A percentile compares a stretch with the other conserved stretches of the same genome.
Conservation (phyloP, 371 early-diverging fungal genomes). For the Mortierella sp. region DNA sequence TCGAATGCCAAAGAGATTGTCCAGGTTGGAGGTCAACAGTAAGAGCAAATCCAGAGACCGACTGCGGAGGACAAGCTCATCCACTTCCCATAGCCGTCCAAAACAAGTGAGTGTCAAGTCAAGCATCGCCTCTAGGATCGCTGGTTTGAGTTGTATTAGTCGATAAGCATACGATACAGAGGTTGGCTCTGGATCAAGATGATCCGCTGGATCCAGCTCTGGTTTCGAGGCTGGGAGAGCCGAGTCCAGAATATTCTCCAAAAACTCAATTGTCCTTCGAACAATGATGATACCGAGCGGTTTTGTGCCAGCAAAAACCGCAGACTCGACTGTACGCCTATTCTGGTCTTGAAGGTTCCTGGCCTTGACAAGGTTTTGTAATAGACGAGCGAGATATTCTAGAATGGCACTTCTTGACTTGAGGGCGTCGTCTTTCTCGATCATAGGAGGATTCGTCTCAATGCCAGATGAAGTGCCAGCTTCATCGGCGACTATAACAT, state of each 20-base stretch:
- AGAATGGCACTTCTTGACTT: slow-evolving; percentile 19
- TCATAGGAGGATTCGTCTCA: too few species aligned
- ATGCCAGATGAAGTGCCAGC: too few species aligned
- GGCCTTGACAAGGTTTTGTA: slow-evolving; percentile 19
- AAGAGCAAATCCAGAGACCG: slow-evolving; percentile 18
- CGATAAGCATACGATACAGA: slow-evolving; percentile 12
- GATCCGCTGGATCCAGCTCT: background rate
- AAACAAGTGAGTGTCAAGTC: slow-evolving; percentile 12
- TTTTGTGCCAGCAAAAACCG: slow-evolving; percentile 13
- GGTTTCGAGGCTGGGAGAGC: background rate
- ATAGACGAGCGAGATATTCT: slow-evolving; percentile 31
- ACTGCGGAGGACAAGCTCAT: slow-evolving; percentile 4
- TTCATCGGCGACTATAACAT: slow-evolving; percentile 23
- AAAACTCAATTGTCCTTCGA: slow-evolving; percentile 43
- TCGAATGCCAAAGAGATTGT: slow-evolving; percentile 13
- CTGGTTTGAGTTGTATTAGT: slow-evolving; percentile 21
- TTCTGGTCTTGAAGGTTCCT: slow-evolving; percentile 9
- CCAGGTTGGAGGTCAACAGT: slow-evolving; percentile 17
- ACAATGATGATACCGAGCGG: slow-evolving; percentile 24
- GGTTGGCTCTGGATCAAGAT: background rate
- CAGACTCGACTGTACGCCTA: too few species aligned
- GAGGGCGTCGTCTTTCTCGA: background rate
- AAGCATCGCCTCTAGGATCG: slow-evolving; percentile 41
- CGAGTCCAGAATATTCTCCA: slow-evolving; percentile 26
- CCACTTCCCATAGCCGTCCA: slow-evolving; percentile 9